phyloP scores from a whole-genome alignment of 192 early-diverging fungal genomes.

The Kickxella alabastrina region DNA sequence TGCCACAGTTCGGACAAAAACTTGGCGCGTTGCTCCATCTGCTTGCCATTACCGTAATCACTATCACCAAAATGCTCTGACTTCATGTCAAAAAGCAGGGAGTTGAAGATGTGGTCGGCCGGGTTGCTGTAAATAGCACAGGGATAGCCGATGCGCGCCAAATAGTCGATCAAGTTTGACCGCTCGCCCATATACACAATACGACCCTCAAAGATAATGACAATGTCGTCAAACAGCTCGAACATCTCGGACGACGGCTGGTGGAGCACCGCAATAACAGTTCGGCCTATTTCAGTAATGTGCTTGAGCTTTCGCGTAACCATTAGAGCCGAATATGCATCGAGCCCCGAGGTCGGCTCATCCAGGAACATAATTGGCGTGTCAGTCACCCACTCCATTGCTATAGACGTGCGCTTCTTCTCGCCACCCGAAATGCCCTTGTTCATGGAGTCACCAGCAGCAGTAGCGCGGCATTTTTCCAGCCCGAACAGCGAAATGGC shows the following conservation, averaged over 20 bases:
- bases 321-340: conserved; percentile 54
- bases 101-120: conserved; percentile 57
- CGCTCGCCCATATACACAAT: conserved; percentile 65
- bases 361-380: conserved; percentile 65
- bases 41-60: conserved; percentile 2
- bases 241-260: conserved; percentile 61
- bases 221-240: conserved; percentile 64
- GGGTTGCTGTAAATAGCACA: conserved; percentile 57
- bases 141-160: conserved; percentile 42
- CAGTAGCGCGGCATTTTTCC: conserved; percentile 64
- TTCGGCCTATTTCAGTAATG: conserved; percentile 45
- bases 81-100: conserved; percentile 50
- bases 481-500: conserved; percentile 61
- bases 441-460: conserved; percentile 57
- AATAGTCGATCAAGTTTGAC: conserved; percentile 44
- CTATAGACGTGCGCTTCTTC: conserved; percentile 70
- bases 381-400: conserved; percentile 67
- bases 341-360: conserved; percentile 71
- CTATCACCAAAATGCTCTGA: conserved; percentile 4
- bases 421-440: conserved; percentile 75
- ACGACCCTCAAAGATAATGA: conserved; percentile 64
- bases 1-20: conserved; percentile 42
- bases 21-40: conserved; percentile 10
- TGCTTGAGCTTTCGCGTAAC: conserved; percentile 50
- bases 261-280: conserved; percentile 46